A percentile compares a stretch with the other conserved stretches of the same genome.
These are phyloP conservation scores for Porodaedalea pini DNA, from an alignment of 1,284 basidiomycete species.

Conservation along the genomic window DNA sequence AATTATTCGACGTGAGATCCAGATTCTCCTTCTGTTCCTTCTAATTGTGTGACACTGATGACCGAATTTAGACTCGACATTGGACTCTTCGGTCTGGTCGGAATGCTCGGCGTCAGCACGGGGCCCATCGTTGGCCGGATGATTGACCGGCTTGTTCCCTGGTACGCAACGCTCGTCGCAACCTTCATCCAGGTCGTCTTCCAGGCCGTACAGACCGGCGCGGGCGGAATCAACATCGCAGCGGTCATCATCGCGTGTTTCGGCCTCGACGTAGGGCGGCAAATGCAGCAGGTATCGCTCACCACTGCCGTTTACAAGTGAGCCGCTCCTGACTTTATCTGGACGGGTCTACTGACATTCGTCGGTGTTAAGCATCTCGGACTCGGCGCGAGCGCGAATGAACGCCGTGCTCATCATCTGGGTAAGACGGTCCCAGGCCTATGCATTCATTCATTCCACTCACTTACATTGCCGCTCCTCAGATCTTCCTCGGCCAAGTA, in stretches of 20 bases:
- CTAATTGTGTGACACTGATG: not conserved
- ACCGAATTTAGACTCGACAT: constrained; percentile 55
- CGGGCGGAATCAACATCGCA: constrained; percentile 54
- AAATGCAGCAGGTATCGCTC: constrained; percentile 40
- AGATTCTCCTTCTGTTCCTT: not conserved
- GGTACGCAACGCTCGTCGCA: constrained; percentile 58
- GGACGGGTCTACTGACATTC: not conserved
- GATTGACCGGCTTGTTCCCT: constrained; percentile 62
- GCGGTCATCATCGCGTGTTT: constrained; percentile 50
- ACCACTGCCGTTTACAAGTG: constrained; percentile 38
- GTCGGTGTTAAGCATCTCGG: constrained; percentile 31
- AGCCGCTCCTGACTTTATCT: not conserved
- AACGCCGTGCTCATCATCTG: constrained; percentile 49
- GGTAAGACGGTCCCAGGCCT: constrained; percentile 27
- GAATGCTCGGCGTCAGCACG: constrained; percentile 61
- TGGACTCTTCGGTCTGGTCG: constrained; percentile 69
- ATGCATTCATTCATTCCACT: constrained; percentile 20
- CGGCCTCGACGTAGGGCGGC: constrained; percentile 43
- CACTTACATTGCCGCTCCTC: not conserved
- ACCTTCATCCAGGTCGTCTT: constrained; percentile 41
- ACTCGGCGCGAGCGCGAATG: constrained; percentile 44
- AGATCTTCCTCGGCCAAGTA: constrained; percentile 45
- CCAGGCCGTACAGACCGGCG: constrained; percentile 52
- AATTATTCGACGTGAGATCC: constrained; percentile 55
- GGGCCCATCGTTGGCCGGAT: constrained; percentile 59